Evolutionary conservation across 129 eudicot species (phyloP).

Genomic region (Chrysanthemum makinoi): DNA sequence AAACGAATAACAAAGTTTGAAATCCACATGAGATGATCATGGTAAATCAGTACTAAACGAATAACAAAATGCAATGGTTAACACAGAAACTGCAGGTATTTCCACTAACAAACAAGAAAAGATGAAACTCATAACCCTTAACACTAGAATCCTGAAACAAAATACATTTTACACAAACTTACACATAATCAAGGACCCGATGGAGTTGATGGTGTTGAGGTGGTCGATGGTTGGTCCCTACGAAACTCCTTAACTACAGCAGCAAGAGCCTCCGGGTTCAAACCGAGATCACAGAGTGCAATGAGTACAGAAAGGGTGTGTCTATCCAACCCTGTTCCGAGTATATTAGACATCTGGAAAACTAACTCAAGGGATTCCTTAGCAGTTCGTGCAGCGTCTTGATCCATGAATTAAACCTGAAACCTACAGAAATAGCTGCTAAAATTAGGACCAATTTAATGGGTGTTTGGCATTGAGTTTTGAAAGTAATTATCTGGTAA

Average conservation of each 20-base stretch:
- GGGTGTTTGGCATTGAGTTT: too few relatives aligned
- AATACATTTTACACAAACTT: constrained; percentile 11
- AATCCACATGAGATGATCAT: too few relatives aligned
- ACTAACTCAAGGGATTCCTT: constrained; percentile 74
- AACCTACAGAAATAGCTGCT: neutral
- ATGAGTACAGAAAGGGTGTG: constrained; percentile 79
- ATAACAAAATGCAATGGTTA: too few relatives aligned
- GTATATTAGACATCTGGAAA: constrained; percentile 43
- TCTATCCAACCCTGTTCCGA: constrained; percentile 55
- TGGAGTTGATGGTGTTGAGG: constrained; percentile 26
- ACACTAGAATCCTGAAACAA: constrained; percentile 7
- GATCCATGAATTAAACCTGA: constrained; percentile 46
- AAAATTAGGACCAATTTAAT: neutral
- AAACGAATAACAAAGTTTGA: too few relatives aligned
- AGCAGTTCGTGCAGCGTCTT: constrained; percentile 63
- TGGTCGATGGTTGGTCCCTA: constrained; percentile 27
- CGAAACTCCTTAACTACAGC: constrained; percentile 76
- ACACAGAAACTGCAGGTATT: too few relatives aligned
- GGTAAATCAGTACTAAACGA: too few relatives aligned
- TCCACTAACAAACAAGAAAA: too few relatives aligned
- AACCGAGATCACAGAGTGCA: constrained; percentile 69
- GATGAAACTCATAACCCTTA: neutral
- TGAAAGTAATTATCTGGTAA: too few relatives aligned
- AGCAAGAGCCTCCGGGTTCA: constrained; percentile 79
- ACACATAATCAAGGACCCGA: constrained; percentile 9